Base-by-base conservation (phyloP, 140 eudicot species). In the Senecio squalidus region DNA sequence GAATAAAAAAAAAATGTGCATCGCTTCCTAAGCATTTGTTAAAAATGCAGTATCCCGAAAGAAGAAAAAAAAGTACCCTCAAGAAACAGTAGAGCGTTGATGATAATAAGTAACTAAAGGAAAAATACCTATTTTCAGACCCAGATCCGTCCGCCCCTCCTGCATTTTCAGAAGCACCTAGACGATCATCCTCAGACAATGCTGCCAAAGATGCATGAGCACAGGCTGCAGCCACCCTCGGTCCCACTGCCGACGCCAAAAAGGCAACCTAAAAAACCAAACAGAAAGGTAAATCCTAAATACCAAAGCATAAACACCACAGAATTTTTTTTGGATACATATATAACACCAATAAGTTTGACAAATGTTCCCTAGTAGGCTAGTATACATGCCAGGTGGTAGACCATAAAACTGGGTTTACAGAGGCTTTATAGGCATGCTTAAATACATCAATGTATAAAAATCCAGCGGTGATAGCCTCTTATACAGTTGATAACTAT, bases 201-300 rank as follows among this genome's bases (percentile, higher is more conserved):
- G 78, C 86, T 10, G 85, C 94, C 74, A 91, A 79, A 58, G 91
- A 81, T 67, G 96, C 96, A 81, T 86, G 96, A 15, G 95, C 98
- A 78, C 88, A 91, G 31, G 94, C 98, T 46, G 98, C 90, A 69
- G 96, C 98, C 71, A 91, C 91, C 79, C 96, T 91, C 15, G 96
- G 96, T 34, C 98, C 98, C 63, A 86, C 83, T 44, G 91, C 85
- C 60, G 91, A 83, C 43, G 94, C 96, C 79, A 86, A 78, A 84
- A 91, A 86, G 38, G 98, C 94, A 69, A 86, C 96, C 98, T 91
- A 76, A 26, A 71, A 31, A 66, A 16, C 36, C 17, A 30, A 64
- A 55, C 28, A 60, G 63, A 18, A 68, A 59, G 18, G 17, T 14
- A 45, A 65, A n/a, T n/a, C 6, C 22, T 24, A 27, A 29, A 14